Evolutionary conservation across 2,329 filamentous ascomycete genomes (phyloP).

Genomic region (Aspergillus tanneri): DNA sequence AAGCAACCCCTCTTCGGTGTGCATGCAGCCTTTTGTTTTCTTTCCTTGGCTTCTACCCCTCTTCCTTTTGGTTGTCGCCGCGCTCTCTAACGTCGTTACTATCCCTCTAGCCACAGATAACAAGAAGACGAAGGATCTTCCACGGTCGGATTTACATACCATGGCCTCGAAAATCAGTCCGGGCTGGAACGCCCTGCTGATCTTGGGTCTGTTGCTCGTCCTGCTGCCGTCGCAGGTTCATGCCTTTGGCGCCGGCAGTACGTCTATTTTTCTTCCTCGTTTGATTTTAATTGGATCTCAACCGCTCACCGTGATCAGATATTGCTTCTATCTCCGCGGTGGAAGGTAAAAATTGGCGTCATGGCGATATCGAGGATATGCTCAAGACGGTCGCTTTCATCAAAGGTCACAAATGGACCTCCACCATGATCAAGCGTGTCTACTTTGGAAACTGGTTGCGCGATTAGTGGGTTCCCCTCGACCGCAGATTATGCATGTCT

Average conservation of each 20-base stretch:
- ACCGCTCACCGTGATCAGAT: slow-evolving; percentile 31
- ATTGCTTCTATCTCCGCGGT: slow-evolving; percentile 52
- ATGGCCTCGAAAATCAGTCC: slow-evolving; percentile 21
- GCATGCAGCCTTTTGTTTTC: not conserved
- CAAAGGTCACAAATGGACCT: slow-evolving; percentile 80
- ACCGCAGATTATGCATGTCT: not conserved
- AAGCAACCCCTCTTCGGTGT: not conserved
- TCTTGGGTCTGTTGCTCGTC: slow-evolving; percentile 38
- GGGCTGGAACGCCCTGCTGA: slow-evolving; percentile 35
- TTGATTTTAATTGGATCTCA: too few species aligned
- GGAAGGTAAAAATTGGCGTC: slow-evolving; percentile 54
- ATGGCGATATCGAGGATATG: slow-evolving; percentile 75
- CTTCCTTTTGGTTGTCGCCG: not conserved
- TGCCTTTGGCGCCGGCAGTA: slow-evolving; percentile 49
- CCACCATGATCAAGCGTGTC: slow-evolving; percentile 71
- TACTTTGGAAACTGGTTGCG: slow-evolving; percentile 88
- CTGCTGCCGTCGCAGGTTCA: slow-evolving; percentile 40
- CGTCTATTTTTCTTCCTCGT: too few species aligned
- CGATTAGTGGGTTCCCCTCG: slow-evolving; percentile 58
- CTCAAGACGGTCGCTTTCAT: slow-evolving; percentile 75
- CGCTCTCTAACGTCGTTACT: not conserved
- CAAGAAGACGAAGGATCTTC: not conserved
- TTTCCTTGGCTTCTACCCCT: not conserved
- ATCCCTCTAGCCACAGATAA: too few species aligned
- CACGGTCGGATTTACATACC: slow-evolving; percentile 19